Evolutionary conservation across 2,329 filamentous ascomycete species (phyloP), one percentile per base, ranked within the genome.

Genomic region (Penicillium sumatraense): DNA sequence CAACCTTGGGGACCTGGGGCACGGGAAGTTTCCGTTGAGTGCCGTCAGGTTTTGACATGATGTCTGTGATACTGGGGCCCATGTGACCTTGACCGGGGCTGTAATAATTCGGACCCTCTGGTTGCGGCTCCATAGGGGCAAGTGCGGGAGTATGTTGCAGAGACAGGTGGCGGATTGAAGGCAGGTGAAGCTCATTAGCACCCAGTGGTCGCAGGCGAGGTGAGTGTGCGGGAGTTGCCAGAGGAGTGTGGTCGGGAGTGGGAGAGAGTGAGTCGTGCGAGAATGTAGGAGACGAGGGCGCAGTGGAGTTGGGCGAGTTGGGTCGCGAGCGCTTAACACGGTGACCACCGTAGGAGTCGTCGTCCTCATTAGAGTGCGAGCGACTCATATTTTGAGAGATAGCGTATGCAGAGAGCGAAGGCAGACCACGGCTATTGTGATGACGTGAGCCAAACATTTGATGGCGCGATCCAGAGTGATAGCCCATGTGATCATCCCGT

Each of bases 201-300:
- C 83, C 85, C 69, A 90, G 89, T 3, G 93, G 91, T 57, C 93
- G 85, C 64, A 99, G 82, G 40, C 95, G 90, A 49, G 95, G 95
- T 16, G 93, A 97, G 75, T 98, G 95, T 40, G 93, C 93, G 4
- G 93, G 93, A 5, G 93, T 99, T 24, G 93, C 93, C 53, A 98
- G 86, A n/a, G 93, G 93, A n/a, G 95, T 98, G 80, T 97, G 93
- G 70, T 98, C 93, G 10, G 93, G 95, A 1, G 93, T 99, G 4
- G 93, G 95, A 9, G 93, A 98, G 44, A 93, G 84, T 10, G 93
- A 97, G 75, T 96, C 92, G 77, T 97, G 92, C 2, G 93, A 97
- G 74, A 97, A 96, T 3, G 93, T 97, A 23, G 93, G 93, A 27
- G 93, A 98, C 23, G 93, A 96, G 18, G 95, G 95, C 45, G 93